Percentiles rank a stretch among this genome's conserved stretches.
These are phyloP conservation scores for Marsdenia floribunda DNA, from an alignment of 257 asterid species.

Conservation along the genomic window DNA sequence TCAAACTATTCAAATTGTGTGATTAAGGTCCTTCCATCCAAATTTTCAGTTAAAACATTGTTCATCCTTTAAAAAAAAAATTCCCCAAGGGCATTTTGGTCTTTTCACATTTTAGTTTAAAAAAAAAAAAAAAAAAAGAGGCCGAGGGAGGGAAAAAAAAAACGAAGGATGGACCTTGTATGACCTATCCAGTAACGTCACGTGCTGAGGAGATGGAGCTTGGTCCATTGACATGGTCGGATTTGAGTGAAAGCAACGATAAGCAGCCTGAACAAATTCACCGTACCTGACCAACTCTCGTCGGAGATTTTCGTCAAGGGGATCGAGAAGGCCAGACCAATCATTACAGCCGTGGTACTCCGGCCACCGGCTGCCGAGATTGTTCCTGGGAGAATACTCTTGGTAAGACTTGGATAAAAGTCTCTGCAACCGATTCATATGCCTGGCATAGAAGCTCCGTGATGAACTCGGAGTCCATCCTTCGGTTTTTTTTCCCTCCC, in stretches of 20 bases:
- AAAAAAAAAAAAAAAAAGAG: too few species aligned
- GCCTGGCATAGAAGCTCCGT: too few species aligned
- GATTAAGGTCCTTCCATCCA: too few species aligned
- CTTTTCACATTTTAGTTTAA: too few species aligned
- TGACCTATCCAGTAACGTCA: constrained; percentile 58
- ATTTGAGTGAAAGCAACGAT: constrained; percentile 61
- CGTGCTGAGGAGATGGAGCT: constrained; percentile 38
- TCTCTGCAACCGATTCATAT: constrained; percentile 58
- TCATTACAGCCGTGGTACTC: constrained; percentile 81
- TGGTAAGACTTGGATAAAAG: constrained; percentile 50
- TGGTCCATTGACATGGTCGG: constrained; percentile 54
- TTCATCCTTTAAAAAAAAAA: too few species aligned
- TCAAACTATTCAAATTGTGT: too few species aligned
- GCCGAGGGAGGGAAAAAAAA: too few species aligned
- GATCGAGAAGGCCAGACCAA: constrained; percentile 84
- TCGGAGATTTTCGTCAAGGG: constrained; percentile 91
- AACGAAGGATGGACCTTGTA: too few species aligned
- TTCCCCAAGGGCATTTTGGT: too few species aligned
- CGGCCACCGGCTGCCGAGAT: constrained; percentile 62
- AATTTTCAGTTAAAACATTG: too few species aligned
- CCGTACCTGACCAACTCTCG: constrained; percentile 82
- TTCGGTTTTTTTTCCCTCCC: too few species aligned
- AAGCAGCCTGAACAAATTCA: constrained; percentile 91
- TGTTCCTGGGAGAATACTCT: constrained; percentile 72
- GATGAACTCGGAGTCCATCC: too few species aligned